These are phyloP conservation scores for Penicillium sp. DNA, from an alignment of 2,329 filamentous ascomycete species.

Conservation along the genomic window DNA sequence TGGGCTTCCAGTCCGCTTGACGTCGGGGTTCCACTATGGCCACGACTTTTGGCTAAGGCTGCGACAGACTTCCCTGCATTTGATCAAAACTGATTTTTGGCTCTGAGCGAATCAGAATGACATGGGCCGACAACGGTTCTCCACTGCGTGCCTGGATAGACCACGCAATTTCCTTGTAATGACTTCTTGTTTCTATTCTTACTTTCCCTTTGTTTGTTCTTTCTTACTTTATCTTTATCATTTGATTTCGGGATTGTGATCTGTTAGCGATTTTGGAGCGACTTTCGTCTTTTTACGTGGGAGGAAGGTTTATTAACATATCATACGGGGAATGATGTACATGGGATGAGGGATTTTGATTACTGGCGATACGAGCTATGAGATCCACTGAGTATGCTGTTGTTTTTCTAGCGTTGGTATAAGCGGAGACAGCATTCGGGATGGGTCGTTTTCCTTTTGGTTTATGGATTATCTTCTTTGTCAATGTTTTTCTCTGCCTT, in stretches of 20 bases:
- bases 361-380: conserved; percentile 12
- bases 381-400: conserved; percentile 6
- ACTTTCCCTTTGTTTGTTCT: not conserved
- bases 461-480: not conserved
- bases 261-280: conserved; percentile 16
- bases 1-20: conserved; percentile 15
- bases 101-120: conserved; percentile 1
- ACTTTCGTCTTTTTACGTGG: conserved; percentile 14
- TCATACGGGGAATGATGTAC: conserved; percentile 3
- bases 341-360: conserved; percentile 4
- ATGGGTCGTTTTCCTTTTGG: not conserved
- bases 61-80: not conserved
- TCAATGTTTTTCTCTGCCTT: not conserved
- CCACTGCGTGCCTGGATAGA: conserved; percentile 19
- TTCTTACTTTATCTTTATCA: conserved; percentile 3
- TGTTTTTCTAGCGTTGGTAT: not conserved
- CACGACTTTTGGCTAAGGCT: not conserved
- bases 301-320: conserved; percentile 7
- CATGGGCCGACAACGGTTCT: conserved; percentile 14
- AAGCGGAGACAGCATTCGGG: not conserved
- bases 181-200: not conserved
- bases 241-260: conserved; percentile 5
- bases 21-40: not conserved
- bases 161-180: conserved; percentile 12
- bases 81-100: not conserved